Evolutionary conservation across 805 yeast species (phyloP).

Genomic region (Starmera amethionina): DNA sequence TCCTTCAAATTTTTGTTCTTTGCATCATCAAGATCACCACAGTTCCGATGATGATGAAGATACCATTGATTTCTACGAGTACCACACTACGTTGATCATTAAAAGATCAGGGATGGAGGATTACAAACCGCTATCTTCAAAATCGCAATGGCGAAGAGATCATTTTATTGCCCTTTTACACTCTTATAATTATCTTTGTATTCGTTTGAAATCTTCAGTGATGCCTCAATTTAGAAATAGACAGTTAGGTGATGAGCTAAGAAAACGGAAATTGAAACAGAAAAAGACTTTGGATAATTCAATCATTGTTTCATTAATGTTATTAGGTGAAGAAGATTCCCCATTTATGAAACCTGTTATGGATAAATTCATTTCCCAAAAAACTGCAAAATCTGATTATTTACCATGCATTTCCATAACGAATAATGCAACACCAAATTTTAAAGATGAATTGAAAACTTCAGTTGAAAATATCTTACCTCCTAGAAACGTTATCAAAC

Average conservation of each 20-base stretch:
- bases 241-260: slow-evolving; percentile 3
- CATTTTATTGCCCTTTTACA: slow-evolving; percentile 12
- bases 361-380: neutral
- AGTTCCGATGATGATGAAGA: slow-evolving; percentile 3
- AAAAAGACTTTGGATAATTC: neutral
- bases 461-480: slow-evolving; percentile 29
- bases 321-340: slow-evolving; percentile 1
- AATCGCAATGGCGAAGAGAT: slow-evolving; percentile 13
- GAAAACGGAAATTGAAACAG: neutral
- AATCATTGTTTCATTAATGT: neutral
- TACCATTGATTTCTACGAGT: slow-evolving; percentile 12
- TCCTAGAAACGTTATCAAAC: slow-evolving; percentile 26
- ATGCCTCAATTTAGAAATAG: slow-evolving; percentile 1
- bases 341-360: neutral
- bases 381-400: neutral
- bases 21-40: too few relatives aligned
- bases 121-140: slow-evolving; percentile 14
- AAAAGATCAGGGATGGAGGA: slow-evolving; percentile 20
- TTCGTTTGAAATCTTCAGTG: neutral
- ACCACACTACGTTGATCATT: slow-evolving; percentile 9
- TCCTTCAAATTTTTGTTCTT: too few relatives aligned
- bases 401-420: neutral
- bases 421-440: neutral
- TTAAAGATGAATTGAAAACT: slow-evolving; percentile 22
- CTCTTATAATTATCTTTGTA: slow-evolving; percentile 14